Evolutionary conservation across 2,329 filamentous ascomycete genomes (phyloP).

Genomic region (Botryotinia narcissicola): DNA sequence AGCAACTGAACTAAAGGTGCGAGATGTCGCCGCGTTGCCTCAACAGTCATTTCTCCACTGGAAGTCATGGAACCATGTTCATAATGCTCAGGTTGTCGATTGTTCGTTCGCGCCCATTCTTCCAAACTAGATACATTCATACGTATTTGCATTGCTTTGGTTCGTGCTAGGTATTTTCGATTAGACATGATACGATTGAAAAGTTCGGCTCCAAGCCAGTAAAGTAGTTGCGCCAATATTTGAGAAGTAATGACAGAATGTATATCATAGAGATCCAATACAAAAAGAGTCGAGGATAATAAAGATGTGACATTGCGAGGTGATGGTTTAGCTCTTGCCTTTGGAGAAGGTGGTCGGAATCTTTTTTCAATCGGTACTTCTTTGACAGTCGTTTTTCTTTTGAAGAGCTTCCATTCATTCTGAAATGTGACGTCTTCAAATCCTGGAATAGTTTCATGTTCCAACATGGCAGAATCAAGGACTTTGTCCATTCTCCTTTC

Average conservation of each 20-base stretch:
- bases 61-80: conserved; percentile 85
- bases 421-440: conserved; percentile 97
- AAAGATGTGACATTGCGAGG: conserved; percentile 95
- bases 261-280: conserved; percentile 97
- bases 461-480: conserved; percentile 87
- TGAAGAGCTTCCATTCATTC: conserved; percentile 98
- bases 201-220: conserved; percentile 93
- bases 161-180: conserved; percentile 87
- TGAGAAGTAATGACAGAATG: conserved; percentile 95
- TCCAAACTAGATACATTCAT: conserved; percentile 97
- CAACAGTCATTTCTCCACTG: conserved; percentile 82
- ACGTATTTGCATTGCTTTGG: conserved; percentile 98
- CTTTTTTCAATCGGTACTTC: conserved; percentile 88
- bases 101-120: conserved; percentile 93
- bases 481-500: conserved; percentile 96
- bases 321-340: conserved; percentile 85
- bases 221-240: conserved; percentile 86
- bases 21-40: conserved; percentile 79
- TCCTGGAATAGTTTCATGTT: conserved; percentile 96
- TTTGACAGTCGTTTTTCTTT: conserved; percentile 84
- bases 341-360: conserved; percentile 88
- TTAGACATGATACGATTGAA: conserved; percentile 99
- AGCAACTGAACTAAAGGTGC: conserved; percentile 89
- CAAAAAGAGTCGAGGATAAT: conserved; percentile 92
- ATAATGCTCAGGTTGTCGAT: conserved; percentile 90